Conservation (phyloP, 805 yeast species). For the Wickerhamiella parazyma region DNA sequence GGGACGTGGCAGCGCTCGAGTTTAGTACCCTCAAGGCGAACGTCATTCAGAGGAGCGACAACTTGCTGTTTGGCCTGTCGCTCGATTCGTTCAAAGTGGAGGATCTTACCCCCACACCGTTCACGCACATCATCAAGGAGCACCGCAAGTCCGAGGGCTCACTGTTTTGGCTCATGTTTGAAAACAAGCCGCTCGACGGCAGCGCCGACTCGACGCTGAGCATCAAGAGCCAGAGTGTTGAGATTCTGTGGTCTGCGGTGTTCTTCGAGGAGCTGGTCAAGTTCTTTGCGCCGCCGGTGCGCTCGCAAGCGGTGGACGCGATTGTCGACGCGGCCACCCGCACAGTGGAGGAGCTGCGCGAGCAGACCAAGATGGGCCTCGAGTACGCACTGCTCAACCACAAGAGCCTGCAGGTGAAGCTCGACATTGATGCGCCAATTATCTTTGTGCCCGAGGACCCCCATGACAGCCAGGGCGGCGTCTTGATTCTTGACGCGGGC, state of each 20-base stretch:
- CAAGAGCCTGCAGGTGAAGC: conserved; percentile 69
- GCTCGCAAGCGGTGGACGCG: conserved; percentile 77
- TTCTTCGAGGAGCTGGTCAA: conserved; percentile 60
- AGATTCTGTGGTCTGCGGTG: conserved; percentile 75
- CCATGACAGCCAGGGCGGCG: conserved; percentile 62
- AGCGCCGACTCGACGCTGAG: conserved; percentile 67
- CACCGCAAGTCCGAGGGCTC: conserved; percentile 8
- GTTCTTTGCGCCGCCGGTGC: conserved; percentile 82
- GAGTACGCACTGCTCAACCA: conserved; percentile 93
- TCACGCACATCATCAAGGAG: conserved; percentile 31
- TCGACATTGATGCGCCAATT: conserved; percentile 89
- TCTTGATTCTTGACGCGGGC: conserved; percentile 90
- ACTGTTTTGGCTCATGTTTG: conserved; percentile 70
- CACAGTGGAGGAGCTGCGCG: conserved; percentile 79
- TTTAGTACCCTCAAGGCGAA: conserved; percentile 73
- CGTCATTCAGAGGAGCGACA: conserved; percentile 64
- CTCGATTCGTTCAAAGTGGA: conserved; percentile 72
- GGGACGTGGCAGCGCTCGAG: conserved; percentile 51
- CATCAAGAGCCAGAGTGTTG: conserved; percentile 71
- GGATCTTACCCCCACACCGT: conserved; percentile 39
- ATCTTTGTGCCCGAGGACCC: conserved; percentile 78
- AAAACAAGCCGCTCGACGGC: conserved; percentile 72
- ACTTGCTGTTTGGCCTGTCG: conserved; percentile 57
- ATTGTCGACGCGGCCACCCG: conserved; percentile 90
- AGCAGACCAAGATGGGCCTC: conserved; percentile 80